Base-by-base conservation (phyloP, 768 basidiomycete genomes). In the Boletus fagicola region DNA sequence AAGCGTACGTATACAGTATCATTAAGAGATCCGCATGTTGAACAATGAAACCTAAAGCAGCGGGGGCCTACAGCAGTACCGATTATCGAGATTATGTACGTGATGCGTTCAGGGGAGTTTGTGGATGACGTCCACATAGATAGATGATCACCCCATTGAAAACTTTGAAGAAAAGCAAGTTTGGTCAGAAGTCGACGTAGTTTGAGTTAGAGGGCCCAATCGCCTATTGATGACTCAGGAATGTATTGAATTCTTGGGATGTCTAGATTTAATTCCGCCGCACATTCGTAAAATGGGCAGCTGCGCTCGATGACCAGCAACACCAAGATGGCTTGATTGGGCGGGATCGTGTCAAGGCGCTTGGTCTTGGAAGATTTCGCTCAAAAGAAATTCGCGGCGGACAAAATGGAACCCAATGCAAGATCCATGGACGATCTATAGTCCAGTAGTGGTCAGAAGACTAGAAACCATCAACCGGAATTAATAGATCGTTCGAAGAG, bases 401-500 rank as follows among this genome's bases (percentile, higher is more conserved):
- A 74, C 4, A 78, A 78, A 62, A 88, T 83, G 50, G 75, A 66
- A 60, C 82, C 82, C 77, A 24, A 81, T 78, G 69, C 84, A 81
- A 46, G 83, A 85, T 35, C 80, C 82, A 35, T 73, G 73, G n/a
- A 68, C 65, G 60, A 81, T 75, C 63, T 80, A 83, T 58, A 77
- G 68, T 33, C 83, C 84, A 67, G 85, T 77, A 43, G 83, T 84
- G 65, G 85, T 73, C 15, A 80, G 79, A 45, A 77, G 69, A 52
- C 78, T 71, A 48, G 75, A 70, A 10, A 71, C 69, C 12, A 75
- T 77, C 31, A 75, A 63, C 64, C 82, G 66, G 78, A 79, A 74
- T 83, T 81, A 74, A 82, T 80, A 65, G 83, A 87, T 86, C 86
- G 74, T 87, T 84, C 20, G 69, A 74, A 15, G 80, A 81, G 1